Base-by-base conservation (phyloP, 202 grass and related monocot genomes). In the Panicum hallii region DNA sequence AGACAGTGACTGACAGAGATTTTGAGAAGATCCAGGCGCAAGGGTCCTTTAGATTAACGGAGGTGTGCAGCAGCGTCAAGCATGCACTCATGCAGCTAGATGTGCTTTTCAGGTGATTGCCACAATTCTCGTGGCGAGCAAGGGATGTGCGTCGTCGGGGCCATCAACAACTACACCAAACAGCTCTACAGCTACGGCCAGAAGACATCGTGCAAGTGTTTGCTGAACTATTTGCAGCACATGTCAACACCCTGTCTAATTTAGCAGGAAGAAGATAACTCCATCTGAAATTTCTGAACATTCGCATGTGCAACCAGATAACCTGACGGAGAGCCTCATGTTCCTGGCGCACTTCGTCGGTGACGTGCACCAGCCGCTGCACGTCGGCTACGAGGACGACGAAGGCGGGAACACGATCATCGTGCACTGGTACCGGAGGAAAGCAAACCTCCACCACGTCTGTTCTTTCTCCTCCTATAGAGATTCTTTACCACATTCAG, bases 281-380 rank as follows among this genome's bases (percentile, higher is more conserved):
- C 5, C 0, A 11, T 67, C 50, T 80, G 50, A 4, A 4, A 3
- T 36, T 22, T n/a, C 78, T 83, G 65, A 74, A 76, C 46, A 62
- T 49, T 16, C 6, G 36, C 7, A 71, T 53, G 23, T 15, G 5
- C 26, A 38, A 80, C 23, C 92, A 97, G 95, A 98, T 72, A 98
- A 98, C 83, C 89, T 99, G 88, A 95, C 91, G 47, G 96, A 95
- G 88, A 94, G 93, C 89, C 90, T 94, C 40, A 95, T 99, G 96
- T 99, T 99, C 85, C 86, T 99, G 57, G 76, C 93, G 2, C 93
- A 99, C 63, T 99, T 99, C 70, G 88, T 99, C 15, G 93, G 96
- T 10, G 96, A 99, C 74, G 90, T 99, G 36, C 96, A 94, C 81
- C 96, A 99, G 82, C 96, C 96, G 1, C 74, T 99, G 81, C 96